A percentile compares a stretch with the other conserved stretches of the same genome.
Conservation (phyloP, 2,329 filamentous ascomycete genomes). For the Metarhizium rileyi region DNA sequence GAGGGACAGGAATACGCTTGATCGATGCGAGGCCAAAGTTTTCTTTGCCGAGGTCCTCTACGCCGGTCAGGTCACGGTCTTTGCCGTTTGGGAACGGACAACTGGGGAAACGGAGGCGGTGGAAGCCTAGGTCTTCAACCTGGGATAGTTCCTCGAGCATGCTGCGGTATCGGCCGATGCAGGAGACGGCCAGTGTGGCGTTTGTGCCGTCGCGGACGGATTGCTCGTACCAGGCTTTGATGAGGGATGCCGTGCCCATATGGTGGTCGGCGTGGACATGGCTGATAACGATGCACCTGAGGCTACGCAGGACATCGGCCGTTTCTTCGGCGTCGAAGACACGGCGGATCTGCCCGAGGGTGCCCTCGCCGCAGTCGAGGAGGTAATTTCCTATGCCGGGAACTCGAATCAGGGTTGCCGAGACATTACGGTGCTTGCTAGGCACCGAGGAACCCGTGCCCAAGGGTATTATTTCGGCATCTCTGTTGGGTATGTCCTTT, state of each 20-base stretch:
- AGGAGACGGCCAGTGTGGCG: conserved; percentile 53
- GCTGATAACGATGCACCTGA: conserved; percentile 84
- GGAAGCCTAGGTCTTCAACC: conserved; percentile 68
- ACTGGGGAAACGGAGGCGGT: conserved; percentile 31
- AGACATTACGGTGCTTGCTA: conserved; percentile 93
- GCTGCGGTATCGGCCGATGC: conserved; percentile 58
- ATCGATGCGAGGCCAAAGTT: conserved; percentile 56
- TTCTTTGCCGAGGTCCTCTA: conserved; percentile 30
- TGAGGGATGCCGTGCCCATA: conserved; percentile 70
- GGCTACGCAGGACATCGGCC: conserved; percentile 60
- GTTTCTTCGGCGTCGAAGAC: conserved; percentile 58
- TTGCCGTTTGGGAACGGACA: conserved; percentile 13
- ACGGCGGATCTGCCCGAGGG: conserved; percentile 75
- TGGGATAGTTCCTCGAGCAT: conserved; percentile 73
- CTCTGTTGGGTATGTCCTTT: conserved; percentile 58
- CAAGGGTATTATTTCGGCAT: conserved; percentile 76
- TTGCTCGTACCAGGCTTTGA: conserved; percentile 67
- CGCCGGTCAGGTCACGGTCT: conserved; percentile 22
- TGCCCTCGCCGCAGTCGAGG: conserved; percentile 87
- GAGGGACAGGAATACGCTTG: conserved; percentile 57
- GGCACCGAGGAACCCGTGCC: conserved; percentile 87
- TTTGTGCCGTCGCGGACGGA: conserved; percentile 25
- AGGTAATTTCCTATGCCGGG: conserved; percentile 83
- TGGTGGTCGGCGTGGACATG: conserved; percentile 97
- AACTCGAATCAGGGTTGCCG: conserved; percentile 72